A percentile compares a stretch with the other conserved stretches of the same genome.
phyloP scores from a whole-genome alignment of 2,329 filamentous ascomycete genomes.

The Alternaria alternata region DNA sequence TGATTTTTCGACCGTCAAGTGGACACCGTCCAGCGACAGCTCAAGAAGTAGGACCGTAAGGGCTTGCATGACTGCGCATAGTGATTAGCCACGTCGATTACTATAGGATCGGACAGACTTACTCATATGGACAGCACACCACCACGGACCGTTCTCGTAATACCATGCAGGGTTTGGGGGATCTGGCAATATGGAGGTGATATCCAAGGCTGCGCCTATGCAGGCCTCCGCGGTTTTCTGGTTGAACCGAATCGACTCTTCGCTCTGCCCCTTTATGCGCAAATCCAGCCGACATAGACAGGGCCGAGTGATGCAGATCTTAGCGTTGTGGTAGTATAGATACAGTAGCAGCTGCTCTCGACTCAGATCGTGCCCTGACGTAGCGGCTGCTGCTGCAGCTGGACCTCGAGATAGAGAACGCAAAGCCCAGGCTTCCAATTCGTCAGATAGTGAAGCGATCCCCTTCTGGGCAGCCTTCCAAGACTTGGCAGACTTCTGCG shows the following conservation, averaged over 20 bases:
- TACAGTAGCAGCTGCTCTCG: conserved; percentile 29
- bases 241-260: conserved; percentile 41
- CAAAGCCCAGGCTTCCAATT: conserved; percentile 41
- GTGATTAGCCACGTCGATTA: neutral
- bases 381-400: neutral
- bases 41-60: conserved; percentile 50
- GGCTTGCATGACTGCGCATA: conserved; percentile 48
- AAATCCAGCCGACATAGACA: conserved; percentile 49
- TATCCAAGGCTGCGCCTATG: conserved; percentile 43
- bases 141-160: conserved; percentile 48
- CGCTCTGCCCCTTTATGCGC: conserved; percentile 43
- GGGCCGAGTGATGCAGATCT: conserved; percentile 50
- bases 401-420: conserved; percentile 32
- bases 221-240: conserved; percentile 41
- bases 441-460: conserved; percentile 35
- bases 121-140: conserved; percentile 45
- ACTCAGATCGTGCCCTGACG: neutral
- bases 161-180: conserved; percentile 27
- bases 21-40: conserved; percentile 37
- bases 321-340: conserved; percentile 45
- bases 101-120: neutral
- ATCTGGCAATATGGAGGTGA: conserved; percentile 45
- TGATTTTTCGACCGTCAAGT: conserved; percentile 33
- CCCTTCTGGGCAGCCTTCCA: conserved; percentile 40
- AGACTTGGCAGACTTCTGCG: conserved; percentile 37